These are phyloP conservation scores for Fragaria iinumae DNA, from an alignment of 306 rosid species.

Conservation along the genomic window DNA sequence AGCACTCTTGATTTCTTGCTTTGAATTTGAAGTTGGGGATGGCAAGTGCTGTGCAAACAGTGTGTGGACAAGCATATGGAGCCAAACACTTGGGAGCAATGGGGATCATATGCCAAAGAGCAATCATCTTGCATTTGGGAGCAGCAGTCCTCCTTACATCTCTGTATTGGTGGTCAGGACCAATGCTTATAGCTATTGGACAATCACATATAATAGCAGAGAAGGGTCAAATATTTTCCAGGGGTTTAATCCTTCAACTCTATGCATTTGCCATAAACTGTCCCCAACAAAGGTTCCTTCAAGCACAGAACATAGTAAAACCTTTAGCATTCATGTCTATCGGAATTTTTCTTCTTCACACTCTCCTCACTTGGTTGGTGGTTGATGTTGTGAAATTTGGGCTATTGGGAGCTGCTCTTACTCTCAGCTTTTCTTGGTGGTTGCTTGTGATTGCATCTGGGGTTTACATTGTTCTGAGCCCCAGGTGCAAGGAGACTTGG, in stretches of 20 bases:
- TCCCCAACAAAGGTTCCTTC: constrained; percentile 67
- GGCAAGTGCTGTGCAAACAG: constrained; percentile 5
- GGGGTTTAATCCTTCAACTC: constrained; percentile 50
- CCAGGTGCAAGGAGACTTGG: constrained; percentile 58
- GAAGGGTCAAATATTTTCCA: constrained; percentile 41
- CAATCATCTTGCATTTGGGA: constrained; percentile 34
- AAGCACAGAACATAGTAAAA: constrained; percentile 62
- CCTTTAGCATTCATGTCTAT: constrained; percentile 57
- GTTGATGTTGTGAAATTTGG: constrained; percentile 42
- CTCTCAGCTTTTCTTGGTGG: constrained; percentile 57
- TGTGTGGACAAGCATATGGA: constrained; percentile 3
- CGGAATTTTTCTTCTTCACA: constrained; percentile 45
- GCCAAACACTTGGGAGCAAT: constrained; percentile 22
- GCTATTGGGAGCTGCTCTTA: constrained; percentile 48
- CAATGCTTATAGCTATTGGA: constrained; percentile 39
- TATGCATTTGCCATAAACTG: constrained; percentile 52
- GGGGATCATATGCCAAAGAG: constrained; percentile 52
- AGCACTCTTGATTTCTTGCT: not conserved
- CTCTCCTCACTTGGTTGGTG: constrained; percentile 43
- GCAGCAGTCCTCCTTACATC: constrained; percentile 48
- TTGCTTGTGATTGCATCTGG: constrained; percentile 40
- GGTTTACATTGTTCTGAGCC: constrained; percentile 46
- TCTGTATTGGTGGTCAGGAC: constrained; percentile 48
- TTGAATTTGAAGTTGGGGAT: constrained; percentile 1
- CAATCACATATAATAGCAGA: constrained; percentile 37